A percentile compares a stretch with the other conserved stretches of the same genome.
These are phyloP conservation scores for Podospora australis DNA, from an alignment of 495 filamentous ascomycete species.

Conservation along the genomic window DNA sequence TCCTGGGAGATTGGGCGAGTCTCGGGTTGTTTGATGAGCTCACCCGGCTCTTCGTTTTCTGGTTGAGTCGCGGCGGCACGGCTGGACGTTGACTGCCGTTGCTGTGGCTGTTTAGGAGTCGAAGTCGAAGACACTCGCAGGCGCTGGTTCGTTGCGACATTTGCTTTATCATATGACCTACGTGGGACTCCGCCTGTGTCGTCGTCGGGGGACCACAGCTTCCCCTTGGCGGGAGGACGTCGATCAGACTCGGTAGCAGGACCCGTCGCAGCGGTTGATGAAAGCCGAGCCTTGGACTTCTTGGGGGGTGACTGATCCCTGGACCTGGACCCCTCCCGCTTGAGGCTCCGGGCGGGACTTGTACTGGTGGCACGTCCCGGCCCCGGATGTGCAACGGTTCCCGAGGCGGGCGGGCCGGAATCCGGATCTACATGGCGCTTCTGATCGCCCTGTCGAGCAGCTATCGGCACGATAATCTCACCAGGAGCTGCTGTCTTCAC, in stretches of 20 bases:
- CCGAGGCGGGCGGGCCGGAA: neutral
- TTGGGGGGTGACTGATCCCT: conserved; percentile 17
- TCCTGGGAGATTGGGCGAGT: conserved; percentile 68
- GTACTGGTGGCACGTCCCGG: neutral
- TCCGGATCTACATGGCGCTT: conserved; percentile 6
- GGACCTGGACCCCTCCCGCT: conserved; percentile 14
- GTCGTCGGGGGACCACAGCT: conserved; percentile 31
- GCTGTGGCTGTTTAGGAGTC: conserved; percentile 7
- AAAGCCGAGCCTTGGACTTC: conserved; percentile 15
- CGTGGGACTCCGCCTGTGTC: conserved; percentile 13
- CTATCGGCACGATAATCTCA: too few relatives aligned
- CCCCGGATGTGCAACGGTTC: too few relatives aligned
- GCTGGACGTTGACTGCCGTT: conserved; percentile 2
- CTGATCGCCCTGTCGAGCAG: conserved; percentile 2
- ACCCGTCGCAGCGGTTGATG: too few relatives aligned
- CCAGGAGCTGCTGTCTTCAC: too few relatives aligned
- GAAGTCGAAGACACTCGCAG: conserved; percentile 11
- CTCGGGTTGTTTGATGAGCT: conserved; percentile 50
- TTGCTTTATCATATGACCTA: conserved; percentile 18
- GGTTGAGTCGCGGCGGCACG: neutral
- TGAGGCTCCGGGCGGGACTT: conserved; percentile 14
- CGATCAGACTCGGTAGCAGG: conserved; percentile 31
- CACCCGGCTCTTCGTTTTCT: conserved; percentile 9
- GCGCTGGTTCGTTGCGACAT: conserved; percentile 18
- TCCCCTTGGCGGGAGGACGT: conserved; percentile 26